Percentiles rank a stretch among this genome's conserved stretches.
These are phyloP conservation scores for Alternaria conjuncta DNA, from an alignment of 2,329 filamentous ascomycete genomes.

Conservation along the genomic window DNA sequence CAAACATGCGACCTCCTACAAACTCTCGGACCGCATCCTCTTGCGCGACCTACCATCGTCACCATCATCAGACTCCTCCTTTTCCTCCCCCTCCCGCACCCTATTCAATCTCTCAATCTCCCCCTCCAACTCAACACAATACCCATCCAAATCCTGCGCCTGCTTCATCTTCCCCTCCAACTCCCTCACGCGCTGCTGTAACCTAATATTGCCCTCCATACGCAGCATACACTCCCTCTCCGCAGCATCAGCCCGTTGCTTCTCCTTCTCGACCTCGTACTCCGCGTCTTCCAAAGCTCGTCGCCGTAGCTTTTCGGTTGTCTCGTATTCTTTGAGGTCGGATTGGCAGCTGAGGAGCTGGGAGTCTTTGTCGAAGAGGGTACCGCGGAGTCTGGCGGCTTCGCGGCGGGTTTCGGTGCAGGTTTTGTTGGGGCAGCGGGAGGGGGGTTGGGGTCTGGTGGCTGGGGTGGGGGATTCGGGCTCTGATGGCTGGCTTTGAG, in stretches of 20 bases:
- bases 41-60: background rate
- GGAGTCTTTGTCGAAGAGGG: slow-evolving; percentile 1
- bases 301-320: background rate
- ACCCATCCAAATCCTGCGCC: background rate
- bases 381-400: background rate
- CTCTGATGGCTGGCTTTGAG: too few relatives aligned
- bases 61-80: background rate
- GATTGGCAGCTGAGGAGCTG: background rate
- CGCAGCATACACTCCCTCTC: background rate
- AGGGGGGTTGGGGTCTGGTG: background rate
- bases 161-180: background rate
- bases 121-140: background rate
- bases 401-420: slow-evolving; percentile 1
- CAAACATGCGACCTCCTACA: background rate
- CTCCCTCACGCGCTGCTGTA: background rate
- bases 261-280: background rate
- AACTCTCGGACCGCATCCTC: background rate
- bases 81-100: too few relatives aligned
- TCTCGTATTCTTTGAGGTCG: background rate
- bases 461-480: background rate
- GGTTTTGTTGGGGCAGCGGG: background rate
- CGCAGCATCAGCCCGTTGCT: background rate
- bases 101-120: background rate
- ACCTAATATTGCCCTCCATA: background rate
- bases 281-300: background rate